These are phyloP conservation scores for Cyclostephanos invisitatus DNA, from an alignment of 108 stramenopile species.

Conservation along the genomic window DNA sequence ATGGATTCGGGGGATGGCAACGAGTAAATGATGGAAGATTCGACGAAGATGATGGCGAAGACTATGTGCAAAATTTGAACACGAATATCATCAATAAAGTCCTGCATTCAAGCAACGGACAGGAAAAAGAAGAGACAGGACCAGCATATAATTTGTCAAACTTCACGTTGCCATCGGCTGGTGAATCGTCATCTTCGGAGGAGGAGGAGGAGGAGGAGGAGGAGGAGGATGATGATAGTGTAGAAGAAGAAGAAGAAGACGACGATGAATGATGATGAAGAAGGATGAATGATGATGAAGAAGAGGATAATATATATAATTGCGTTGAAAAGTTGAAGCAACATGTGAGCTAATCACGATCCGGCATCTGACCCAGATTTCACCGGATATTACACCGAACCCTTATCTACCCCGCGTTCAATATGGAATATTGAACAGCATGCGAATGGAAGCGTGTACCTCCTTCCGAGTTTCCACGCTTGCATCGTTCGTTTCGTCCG, in stretches of 20 bases:
- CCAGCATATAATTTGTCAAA: conserved; percentile 5
- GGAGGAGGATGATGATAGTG: conserved; percentile 9
- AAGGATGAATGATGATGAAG: background rate
- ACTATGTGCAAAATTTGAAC: background rate
- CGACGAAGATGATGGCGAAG: background rate
- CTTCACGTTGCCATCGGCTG: conserved; percentile 32
- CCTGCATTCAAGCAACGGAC: background rate
- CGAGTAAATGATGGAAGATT: background rate
- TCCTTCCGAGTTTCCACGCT: background rate
- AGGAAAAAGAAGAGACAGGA: background rate
- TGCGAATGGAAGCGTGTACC: background rate
- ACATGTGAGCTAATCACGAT: background rate
- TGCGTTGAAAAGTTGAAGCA: background rate
- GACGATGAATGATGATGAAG: background rate
- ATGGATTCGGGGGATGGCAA: conserved; percentile 5
- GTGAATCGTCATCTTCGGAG: conserved; percentile 27
- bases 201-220: conserved; percentile 26
- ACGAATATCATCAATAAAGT: background rate
- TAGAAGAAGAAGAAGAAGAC: background rate
- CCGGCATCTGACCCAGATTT: background rate
- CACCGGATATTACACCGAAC: background rate
- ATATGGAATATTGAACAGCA: background rate
- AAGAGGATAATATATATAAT: background rate
- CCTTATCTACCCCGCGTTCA: background rate
- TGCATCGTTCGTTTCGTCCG: background rate